phyloP scores from a whole-genome alignment of 495 filamentous ascomycete genomes.

The Amorphotheca resinae region DNA sequence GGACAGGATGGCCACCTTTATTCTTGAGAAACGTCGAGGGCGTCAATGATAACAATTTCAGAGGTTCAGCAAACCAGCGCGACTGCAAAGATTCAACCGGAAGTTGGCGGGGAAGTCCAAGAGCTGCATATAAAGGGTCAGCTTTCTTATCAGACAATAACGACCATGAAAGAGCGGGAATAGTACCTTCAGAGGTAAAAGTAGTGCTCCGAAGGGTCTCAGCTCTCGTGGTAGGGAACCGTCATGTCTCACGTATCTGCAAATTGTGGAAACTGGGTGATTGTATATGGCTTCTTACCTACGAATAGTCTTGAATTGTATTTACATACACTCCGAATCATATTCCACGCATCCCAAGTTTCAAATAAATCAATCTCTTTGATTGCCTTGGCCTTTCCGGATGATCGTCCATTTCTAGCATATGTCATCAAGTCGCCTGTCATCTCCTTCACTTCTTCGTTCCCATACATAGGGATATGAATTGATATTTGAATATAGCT shows the following conservation, averaged over 20 bases:
- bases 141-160: conserved; percentile 2
- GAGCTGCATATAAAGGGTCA: conserved; percentile 30
- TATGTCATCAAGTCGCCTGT: conserved; percentile 46
- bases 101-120: conserved; percentile 65
- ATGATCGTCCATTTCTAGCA: conserved; percentile 28
- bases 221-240: conserved; percentile 5
- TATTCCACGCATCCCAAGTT: conserved; percentile 90
- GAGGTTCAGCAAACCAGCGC: conserved; percentile 89
- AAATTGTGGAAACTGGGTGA: conserved; percentile 11
- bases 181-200: conserved; percentile 24
- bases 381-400: conserved; percentile 18
- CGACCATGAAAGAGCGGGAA: conserved; percentile 9
- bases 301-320: conserved; percentile 72
- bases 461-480: conserved; percentile 67
- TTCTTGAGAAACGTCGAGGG: conserved; percentile 62
- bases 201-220: conserved; percentile 16
- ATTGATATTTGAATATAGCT: conserved; percentile 70
- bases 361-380: conserved; percentile 51
- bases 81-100: conserved; percentile 62
- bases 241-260: conserved; percentile 8
- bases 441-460: conserved; percentile 34
- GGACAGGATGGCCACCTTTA: conserved; percentile 63
- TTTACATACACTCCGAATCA: conserved; percentile 73
- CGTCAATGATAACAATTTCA: conserved; percentile 64
- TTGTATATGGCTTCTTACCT: conserved; percentile 49